Evolutionary conservation across 2,329 filamentous ascomycete genomes (phyloP), one percentile per base, ranked within the genome.

Genomic region (Ophiostoma pallidulum): DNA sequence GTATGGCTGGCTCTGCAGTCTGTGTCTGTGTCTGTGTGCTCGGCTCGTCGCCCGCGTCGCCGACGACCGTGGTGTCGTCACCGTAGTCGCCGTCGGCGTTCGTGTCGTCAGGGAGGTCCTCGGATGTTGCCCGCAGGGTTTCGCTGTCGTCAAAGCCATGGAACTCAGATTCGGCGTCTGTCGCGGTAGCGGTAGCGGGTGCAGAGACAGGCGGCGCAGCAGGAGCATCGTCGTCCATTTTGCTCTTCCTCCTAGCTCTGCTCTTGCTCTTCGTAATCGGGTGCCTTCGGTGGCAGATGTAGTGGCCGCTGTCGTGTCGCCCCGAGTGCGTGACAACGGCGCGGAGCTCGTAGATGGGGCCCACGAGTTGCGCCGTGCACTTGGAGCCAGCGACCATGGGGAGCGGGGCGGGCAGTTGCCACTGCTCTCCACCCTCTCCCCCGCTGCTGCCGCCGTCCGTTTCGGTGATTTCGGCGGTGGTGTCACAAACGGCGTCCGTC

Each of bases 221-320:
- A n/a, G n/a, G n/a, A n/a, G n/a, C n/a, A n/a, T n/a, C n/a, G n/a
- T n/a, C n/a, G n/a, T n/a, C n/a, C n/a, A n/a, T n/a, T n/a, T n/a
- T n/a, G n/a, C n/a, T n/a, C n/a, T n/a, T n/a, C n/a, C n/a, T n/a
- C n/a, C n/a, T n/a, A n/a, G n/a, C n/a, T n/a, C n/a, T n/a, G 47
- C 5, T 26, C 37, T 9, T 57, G 50, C 10, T 10, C 19, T 42
- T 32, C 6, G 24, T 40, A 7, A 28, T 51, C 14, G 77, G 72
- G 58, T 87, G 82, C 58, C 84, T 86, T 44, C 87, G 77, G 63
- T 92, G 95, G 62, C 88, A 94, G 33, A 96, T 81, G 57, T 98
- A 97, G 66, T 98, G 92, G 0, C 92, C 92, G 57, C 94, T 95
- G 53, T 96, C 89, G 62, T 97, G 92, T 28, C 85, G 75, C 4